Conservation (phyloP, 2,329 filamentous ascomycete species). For the Neopestalotiopsis rosae region DNA sequence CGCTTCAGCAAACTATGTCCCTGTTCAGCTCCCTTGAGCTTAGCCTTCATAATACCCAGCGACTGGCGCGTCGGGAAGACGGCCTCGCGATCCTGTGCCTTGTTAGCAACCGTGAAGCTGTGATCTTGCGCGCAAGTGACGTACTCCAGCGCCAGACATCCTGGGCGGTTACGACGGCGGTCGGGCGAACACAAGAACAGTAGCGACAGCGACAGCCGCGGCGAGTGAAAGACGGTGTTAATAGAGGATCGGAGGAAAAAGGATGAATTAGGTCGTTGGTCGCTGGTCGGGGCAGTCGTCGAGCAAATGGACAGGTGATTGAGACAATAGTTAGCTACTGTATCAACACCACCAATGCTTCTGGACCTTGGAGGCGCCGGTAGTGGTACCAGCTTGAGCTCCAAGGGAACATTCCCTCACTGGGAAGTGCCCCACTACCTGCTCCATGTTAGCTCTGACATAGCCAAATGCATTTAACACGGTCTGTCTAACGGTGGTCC, state of each 20-base stretch:
- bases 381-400: neutral
- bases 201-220: neutral
- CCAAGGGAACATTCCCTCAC: neutral
- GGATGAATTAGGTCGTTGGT: neutral
- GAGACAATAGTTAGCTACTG: neutral
- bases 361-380: neutral
- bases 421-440: neutral
- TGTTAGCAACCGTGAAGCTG: constrained; percentile 15
- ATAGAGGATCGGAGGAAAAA: neutral
- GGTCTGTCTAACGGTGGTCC: neutral
- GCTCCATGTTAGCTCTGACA: neutral
- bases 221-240: neutral
- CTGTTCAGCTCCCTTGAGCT: constrained; percentile 91
- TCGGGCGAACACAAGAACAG: neutral
- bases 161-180: constrained; percentile 24
- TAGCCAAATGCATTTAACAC: neutral
- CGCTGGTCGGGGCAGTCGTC: neutral
- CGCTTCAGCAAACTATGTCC: constrained; percentile 95
- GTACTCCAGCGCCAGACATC: constrained; percentile 61
- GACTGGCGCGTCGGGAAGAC: constrained; percentile 99
- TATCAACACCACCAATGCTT: neutral
- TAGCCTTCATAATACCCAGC: constrained; percentile 95
- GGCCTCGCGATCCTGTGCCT: constrained; percentile 80
- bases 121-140: constrained; percentile 23
- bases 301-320: neutral